Evolutionary conservation across 768 basidiomycete genomes (phyloP).

Genomic region (Pulveroboletus sp.): DNA sequence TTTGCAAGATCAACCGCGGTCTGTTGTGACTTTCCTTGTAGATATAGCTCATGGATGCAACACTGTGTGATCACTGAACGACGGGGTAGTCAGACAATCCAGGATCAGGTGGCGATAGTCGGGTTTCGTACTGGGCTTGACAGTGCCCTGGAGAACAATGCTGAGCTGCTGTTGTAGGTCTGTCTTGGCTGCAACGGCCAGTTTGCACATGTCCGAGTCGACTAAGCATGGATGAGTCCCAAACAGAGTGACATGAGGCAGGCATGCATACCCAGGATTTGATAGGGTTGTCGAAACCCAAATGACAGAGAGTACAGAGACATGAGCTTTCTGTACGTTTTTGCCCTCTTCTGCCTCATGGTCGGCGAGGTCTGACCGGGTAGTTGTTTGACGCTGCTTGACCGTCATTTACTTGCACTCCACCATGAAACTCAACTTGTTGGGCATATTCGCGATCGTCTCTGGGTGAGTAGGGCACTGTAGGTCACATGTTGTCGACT

Average conservation of each 20-base stretch:
- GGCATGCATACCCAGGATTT: slow-evolving; percentile 71
- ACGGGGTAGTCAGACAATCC: slow-evolving; percentile 39
- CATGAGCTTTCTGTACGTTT: slow-evolving; percentile 95
- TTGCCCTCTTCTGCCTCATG: slow-evolving; percentile 96
- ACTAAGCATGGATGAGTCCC: slow-evolving; percentile 44
- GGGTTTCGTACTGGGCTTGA: slow-evolving; percentile 80
- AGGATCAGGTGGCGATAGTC: slow-evolving; percentile 8
- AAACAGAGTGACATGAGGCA: background rate
- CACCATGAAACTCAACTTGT: slow-evolving; percentile 16
- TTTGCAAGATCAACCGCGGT: slow-evolving; percentile 86
- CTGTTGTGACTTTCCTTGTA: slow-evolving; percentile 73
- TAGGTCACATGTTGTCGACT: background rate
- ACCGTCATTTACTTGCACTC: background rate
- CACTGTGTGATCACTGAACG: slow-evolving; percentile 98
- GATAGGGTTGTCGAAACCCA: slow-evolving; percentile 91
- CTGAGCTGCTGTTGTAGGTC: slow-evolving; percentile 76
- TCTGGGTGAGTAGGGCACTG: slow-evolving; percentile 8
- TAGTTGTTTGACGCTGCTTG: slow-evolving; percentile 24
- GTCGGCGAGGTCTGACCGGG: slow-evolving; percentile 4
- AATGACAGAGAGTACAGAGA: slow-evolving; percentile 81
- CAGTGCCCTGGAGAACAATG: slow-evolving; percentile 77
- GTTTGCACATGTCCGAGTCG: slow-evolving; percentile 80
- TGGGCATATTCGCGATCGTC: slow-evolving; percentile 11
- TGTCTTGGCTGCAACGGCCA: slow-evolving; percentile 63
- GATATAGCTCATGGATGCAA: slow-evolving; percentile 91